These are phyloP conservation scores for Globisporangium lucens DNA, from an alignment of 352 stramenopile genomes.

Conservation along the genomic window DNA sequence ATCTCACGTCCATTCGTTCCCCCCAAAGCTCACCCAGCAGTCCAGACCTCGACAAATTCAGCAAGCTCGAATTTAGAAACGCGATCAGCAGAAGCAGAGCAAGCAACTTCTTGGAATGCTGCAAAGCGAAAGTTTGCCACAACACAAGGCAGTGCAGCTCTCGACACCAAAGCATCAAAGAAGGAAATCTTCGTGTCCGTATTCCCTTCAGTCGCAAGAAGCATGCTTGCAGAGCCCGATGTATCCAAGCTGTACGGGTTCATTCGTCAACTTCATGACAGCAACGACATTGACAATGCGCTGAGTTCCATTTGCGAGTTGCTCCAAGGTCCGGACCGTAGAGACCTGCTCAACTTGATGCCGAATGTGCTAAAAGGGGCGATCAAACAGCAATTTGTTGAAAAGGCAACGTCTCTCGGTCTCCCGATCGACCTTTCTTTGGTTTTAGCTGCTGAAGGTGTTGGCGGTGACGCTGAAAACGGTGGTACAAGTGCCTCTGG, in stretches of 20 bases:
- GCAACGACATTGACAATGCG: conserved; percentile 35
- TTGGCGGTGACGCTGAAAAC: background rate
- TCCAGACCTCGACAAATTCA: conserved; percentile 3
- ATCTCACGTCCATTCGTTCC: conserved; percentile 61
- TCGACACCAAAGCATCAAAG: conserved; percentile 11
- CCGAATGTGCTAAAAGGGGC: conserved; percentile 51
- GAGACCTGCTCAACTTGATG: conserved; percentile 61
- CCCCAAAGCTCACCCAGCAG: conserved; percentile 20
- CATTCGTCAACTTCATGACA: conserved; percentile 51
- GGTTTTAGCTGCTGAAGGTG: background rate
- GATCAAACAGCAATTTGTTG: conserved; percentile 48
- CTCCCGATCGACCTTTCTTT: conserved; percentile 29
- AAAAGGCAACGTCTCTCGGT: conserved; percentile 30
- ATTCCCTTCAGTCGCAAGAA: conserved; percentile 54
- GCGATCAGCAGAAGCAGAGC: conserved; percentile 10
- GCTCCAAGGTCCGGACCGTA: conserved; percentile 32
- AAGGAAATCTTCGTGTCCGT: conserved; percentile 24
- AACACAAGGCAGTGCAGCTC: background rate
- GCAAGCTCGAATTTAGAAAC: background rate
- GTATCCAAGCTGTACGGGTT: conserved; percentile 55
- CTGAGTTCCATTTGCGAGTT: conserved; percentile 53
- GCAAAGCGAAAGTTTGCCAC: conserved; percentile 32
- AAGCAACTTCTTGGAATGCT: conserved; percentile 27
- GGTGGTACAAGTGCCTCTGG: background rate
- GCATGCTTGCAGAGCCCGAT: conserved; percentile 42